Evolutionary conservation across 169 alveolate genomes (phyloP).

Genomic region (Cytauxzoon felis): DNA sequence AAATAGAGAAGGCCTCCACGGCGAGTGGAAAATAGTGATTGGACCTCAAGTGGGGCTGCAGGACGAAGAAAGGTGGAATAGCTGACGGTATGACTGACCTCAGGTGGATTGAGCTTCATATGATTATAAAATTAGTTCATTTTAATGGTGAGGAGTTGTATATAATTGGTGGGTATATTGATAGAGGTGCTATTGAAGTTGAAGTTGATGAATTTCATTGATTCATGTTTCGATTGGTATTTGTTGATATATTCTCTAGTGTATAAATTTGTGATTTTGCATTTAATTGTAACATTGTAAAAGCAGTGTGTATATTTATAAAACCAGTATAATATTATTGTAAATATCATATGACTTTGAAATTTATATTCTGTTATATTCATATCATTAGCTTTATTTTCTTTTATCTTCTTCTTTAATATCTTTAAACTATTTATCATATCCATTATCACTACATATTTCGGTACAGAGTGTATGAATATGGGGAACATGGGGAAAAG

Average conservation of each 20-base stretch:
- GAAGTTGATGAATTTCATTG: conserved; percentile 28
- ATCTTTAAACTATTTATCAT: conserved; percentile 1
- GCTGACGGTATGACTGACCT: too few relatives aligned
- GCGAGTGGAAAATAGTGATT: too few relatives aligned
- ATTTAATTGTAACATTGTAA: conserved; percentile 7
- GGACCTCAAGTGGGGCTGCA: too few relatives aligned
- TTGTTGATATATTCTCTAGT: conserved; percentile 7
- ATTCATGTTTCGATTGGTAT: conserved; percentile 17
- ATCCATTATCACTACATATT: conserved; percentile 8
- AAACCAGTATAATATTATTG: conserved; percentile 34
- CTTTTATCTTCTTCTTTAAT: conserved; percentile 2
- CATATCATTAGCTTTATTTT: too few relatives aligned
- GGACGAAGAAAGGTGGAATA: too few relatives aligned
- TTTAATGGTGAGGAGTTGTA: too few relatives aligned
- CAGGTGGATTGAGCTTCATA: too few relatives aligned
- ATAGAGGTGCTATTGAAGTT: conserved; percentile 45
- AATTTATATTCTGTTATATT: conserved; percentile 14
- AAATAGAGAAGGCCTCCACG: too few relatives aligned
- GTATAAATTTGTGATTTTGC: neutral
- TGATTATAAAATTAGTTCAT: too few relatives aligned
- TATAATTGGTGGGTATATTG: too few relatives aligned
- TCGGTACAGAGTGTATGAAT: conserved; percentile 43
- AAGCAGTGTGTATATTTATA: conserved; percentile 22
- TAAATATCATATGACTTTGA: conserved; percentile 28
- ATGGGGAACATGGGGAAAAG: conserved; percentile 49